Conservation (phyloP, 2,329 filamentous ascomycete species). For the Colletotrichum lupini region DNA sequence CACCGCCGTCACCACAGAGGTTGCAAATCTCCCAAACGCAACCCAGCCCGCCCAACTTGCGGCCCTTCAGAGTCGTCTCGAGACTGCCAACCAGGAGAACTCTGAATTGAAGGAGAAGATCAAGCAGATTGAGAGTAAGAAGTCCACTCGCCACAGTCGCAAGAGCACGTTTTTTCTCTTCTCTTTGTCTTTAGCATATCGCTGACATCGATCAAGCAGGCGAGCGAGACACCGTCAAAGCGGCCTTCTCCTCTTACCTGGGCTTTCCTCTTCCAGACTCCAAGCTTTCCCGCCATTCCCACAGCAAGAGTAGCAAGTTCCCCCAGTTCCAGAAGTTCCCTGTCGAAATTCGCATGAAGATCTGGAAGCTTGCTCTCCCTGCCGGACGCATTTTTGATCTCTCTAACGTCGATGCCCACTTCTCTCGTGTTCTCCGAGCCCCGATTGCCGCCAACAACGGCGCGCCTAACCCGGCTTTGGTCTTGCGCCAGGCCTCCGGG, state of each 20-base stretch:
- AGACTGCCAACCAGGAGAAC: slow-evolving; percentile 21
- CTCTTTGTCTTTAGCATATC: not conserved
- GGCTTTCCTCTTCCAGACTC: slow-evolving; percentile 12
- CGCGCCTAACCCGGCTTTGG: slow-evolving; percentile 8
- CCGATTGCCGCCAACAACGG: not conserved
- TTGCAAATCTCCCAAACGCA: not conserved
- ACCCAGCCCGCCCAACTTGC: not conserved
- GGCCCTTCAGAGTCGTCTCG: slow-evolving; percentile 13
- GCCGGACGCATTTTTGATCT: slow-evolving; percentile 31
- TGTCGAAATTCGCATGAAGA: slow-evolving; percentile 34
- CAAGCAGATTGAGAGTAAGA: slow-evolving; percentile 32
- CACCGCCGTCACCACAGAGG: slow-evolving; percentile 13
- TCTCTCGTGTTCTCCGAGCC: slow-evolving; percentile 23
- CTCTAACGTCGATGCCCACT: slow-evolving; percentile 16
- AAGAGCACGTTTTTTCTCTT: slow-evolving; percentile 4
- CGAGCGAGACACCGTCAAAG: slow-evolving; percentile 2
- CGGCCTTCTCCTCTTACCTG: slow-evolving; percentile 5
- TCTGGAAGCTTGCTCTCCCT: slow-evolving; percentile 35
- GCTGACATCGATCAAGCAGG: slow-evolving; percentile 23
- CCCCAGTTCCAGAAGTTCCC: slow-evolving; percentile 27
- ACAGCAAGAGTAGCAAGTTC: slow-evolving; percentile 17
- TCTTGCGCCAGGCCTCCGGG: slow-evolving; percentile 13
- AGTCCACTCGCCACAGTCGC: not conserved
- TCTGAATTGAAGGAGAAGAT: slow-evolving; percentile 17
- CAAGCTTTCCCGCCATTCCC: slow-evolving; percentile 2